These are phyloP conservation scores for Geotrichum phurueaensis DNA, from an alignment of 1,139 yeast species.

Conservation along the genomic window DNA sequence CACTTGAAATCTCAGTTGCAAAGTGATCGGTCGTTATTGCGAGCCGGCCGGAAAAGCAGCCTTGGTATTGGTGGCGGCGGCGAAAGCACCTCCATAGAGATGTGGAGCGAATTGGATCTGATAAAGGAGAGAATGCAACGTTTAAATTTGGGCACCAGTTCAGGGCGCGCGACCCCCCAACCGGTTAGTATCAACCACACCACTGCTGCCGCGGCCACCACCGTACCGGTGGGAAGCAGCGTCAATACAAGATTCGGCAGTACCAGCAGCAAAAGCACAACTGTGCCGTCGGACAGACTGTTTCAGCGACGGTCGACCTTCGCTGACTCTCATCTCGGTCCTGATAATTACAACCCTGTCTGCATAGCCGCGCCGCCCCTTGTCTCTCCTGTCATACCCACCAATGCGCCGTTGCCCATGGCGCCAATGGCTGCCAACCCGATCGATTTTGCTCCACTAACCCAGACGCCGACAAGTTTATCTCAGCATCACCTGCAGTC, in stretches of 20 bases:
- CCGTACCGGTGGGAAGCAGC: too few relatives aligned
- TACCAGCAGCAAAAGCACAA: not conserved
- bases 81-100: not conserved
- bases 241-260: not conserved
- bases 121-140: slow-evolving; percentile 17
- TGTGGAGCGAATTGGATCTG: slow-evolving; percentile 20
- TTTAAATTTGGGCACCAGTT: slow-evolving; percentile 11
- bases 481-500: slow-evolving; percentile 28
- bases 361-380: not conserved
- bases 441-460: not conserved
- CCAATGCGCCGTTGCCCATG: not conserved
- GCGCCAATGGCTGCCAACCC: not conserved
- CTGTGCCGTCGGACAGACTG: not conserved
- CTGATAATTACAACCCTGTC: not conserved
- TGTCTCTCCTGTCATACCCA: too few relatives aligned
- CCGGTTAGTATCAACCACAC: not conserved
- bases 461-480: slow-evolving; percentile 13
- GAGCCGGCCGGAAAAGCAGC: not conserved
- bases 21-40: not conserved
- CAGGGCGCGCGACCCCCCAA: not conserved
- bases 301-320: not conserved
- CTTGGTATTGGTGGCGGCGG: not conserved
- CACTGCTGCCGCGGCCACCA: not conserved
- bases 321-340: not conserved
- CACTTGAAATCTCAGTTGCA: not conserved